Base-by-base conservation (phyloP, 2,329 filamentous ascomycete genomes). In the Bertia moriformis region DNA sequence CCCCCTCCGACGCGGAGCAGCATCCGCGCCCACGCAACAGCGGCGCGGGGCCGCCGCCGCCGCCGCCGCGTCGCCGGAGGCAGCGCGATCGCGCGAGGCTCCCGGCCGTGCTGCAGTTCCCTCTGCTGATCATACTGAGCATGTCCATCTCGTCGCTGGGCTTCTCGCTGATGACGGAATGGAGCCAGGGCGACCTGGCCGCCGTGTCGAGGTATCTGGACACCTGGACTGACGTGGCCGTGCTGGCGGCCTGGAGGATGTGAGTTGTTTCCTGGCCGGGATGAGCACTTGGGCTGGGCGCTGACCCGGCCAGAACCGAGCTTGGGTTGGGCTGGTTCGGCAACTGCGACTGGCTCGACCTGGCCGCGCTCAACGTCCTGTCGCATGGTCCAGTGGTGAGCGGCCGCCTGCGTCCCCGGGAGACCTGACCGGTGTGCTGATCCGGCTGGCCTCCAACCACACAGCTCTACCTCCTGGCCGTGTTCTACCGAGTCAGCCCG, bases 401-500 rank as follows among this genome's bases (percentile, higher is more conserved):
- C 29, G 18, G 30, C 2, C 38, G 4, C 5, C 36, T 40, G 46
- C n/a, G 46, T 29, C n/a, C 12, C 12, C 24, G 40, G 19, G 5
- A 14, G 13, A 4, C 19, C 4, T 4, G 22, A 4, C 38, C 18
- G 19, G 18, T 27, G 14, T n/a, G 19, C 36, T 37, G 20, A 45
- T 40, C 38, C 22, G 24, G 37, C 42, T 46, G 37, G n/a, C n/a
- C n/a, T n/a, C n/a, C n/a, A n/a, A n/a, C 48, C 45, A 10, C 30
- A 24, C 46, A 78, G 73, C 73, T 82, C 44, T 83, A 83, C 52
- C 75, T 95, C 33, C 66, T 93, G 19, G 67, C 68, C 19, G 76
- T 76, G 39, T 94, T 93, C 63, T 94, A 93, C 68, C 60, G 66
- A 24, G 68, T 93, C 47, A 69, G 71, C 18, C 63, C 71, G 18